Percentiles rank a stretch among this genome's conserved stretches.
phyloP scores from a whole-genome alignment of 306 rosid species.

The Vigna unguiculata region DNA sequence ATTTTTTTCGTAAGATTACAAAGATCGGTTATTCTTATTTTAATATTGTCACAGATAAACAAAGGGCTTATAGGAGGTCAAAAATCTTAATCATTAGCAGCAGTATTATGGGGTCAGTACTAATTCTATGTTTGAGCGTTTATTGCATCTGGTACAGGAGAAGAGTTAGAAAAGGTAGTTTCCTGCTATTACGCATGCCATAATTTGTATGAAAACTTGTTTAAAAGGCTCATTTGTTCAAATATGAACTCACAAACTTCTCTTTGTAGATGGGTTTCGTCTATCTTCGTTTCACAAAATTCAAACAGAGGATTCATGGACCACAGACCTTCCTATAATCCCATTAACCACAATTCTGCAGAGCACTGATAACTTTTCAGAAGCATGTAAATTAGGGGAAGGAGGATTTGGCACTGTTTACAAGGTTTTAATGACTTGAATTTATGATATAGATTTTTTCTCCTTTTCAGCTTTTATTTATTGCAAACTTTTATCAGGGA shows the following conservation, averaged over 20 bases:
- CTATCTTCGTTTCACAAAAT: background rate
- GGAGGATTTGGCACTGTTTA: conserved; percentile 4
- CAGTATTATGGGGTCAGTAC: background rate
- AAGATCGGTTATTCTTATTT: background rate
- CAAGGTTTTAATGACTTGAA: background rate
- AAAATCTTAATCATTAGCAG: background rate
- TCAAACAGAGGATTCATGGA: background rate
- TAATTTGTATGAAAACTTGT: background rate
- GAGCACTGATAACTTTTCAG: conserved; percentile 3
- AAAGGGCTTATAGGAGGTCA: background rate
- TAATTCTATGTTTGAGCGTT: background rate
- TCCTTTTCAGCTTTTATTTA: background rate
- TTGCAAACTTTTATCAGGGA: conserved; percentile 2
- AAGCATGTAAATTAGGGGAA: background rate
- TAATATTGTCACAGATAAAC: background rate
- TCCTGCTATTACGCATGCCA: background rate
- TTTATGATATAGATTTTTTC: background rate
- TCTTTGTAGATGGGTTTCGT: background rate
- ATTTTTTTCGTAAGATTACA: too few species aligned
- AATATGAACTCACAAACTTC: background rate
- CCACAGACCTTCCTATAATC: background rate
- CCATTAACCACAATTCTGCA: background rate
- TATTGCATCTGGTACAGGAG: background rate
- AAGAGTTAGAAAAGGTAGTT: background rate
- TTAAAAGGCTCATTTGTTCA: background rate